Evolutionary conservation across 192 early-diverging fungal species (phyloP).

Genomic region (Funneliformis geosporum): DNA sequence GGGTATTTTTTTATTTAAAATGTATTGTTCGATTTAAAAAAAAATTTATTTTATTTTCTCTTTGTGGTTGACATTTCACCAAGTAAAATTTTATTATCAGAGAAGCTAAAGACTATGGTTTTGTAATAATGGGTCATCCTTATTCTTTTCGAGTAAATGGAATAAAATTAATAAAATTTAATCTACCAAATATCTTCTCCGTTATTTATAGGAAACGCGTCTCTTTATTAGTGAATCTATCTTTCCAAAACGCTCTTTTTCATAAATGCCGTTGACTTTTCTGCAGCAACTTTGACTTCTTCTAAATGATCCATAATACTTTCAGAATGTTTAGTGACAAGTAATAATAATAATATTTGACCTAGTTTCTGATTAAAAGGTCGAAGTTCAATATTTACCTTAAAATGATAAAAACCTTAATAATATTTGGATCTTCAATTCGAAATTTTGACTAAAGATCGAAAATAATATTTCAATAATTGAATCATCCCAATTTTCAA

Average conservation of each 20-base stretch:
- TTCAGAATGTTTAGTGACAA: slow-evolving; percentile 26
- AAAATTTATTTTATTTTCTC: background rate
- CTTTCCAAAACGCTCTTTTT: slow-evolving; percentile 13
- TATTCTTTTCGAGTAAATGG: too few relatives aligned
- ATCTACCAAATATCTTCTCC: background rate
- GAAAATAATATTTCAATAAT: slow-evolving; percentile 21
- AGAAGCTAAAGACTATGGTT: slow-evolving; percentile 50
- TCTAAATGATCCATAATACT: slow-evolving; percentile 15
- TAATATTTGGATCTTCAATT: background rate
- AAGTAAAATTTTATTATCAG: slow-evolving; percentile 44
- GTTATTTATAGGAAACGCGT: background rate
- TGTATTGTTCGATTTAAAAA: background rate
- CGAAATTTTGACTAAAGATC: slow-evolving; percentile 25
- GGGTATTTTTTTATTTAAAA: slow-evolving; percentile 44
- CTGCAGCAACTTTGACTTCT: background rate
- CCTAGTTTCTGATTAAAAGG: slow-evolving; percentile 22
- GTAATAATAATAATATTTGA: slow-evolving; percentile 22
- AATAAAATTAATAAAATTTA: too few relatives aligned
- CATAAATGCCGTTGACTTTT: slow-evolving; percentile 22
- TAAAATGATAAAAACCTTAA: background rate
- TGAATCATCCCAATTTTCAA: slow-evolving; percentile 1
- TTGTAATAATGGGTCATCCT: too few relatives aligned
- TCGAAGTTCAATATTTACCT: slow-evolving; percentile 17
- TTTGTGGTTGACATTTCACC: slow-evolving; percentile 62
- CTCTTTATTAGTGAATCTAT: slow-evolving; percentile 1